Evolutionary conservation across 371 early-diverging fungal species (phyloP).

Genomic region (Mucor racemosus): DNA sequence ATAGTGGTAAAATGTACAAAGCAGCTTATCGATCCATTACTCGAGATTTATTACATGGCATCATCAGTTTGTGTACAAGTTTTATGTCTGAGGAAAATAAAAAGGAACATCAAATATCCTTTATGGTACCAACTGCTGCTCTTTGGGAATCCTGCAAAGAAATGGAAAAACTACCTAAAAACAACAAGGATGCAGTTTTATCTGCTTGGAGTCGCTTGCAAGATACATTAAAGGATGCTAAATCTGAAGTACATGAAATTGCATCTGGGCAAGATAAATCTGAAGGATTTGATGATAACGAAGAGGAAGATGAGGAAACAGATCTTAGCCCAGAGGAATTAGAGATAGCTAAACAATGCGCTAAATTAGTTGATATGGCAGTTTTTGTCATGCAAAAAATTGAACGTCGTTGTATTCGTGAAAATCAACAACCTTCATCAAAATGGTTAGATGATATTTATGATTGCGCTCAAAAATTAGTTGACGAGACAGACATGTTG

Average conservation of each 20-base stretch:
- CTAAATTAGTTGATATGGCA: constrained; percentile 40
- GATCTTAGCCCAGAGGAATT: constrained; percentile 31
- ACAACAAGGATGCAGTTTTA: constrained; percentile 42
- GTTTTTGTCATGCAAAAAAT: constrained; percentile 44
- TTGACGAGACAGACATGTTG: constrained; percentile 46
- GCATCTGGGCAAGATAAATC: constrained; percentile 38
- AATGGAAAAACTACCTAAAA: constrained; percentile 26
- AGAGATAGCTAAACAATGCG: constrained; percentile 37
- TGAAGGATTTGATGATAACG: constrained; percentile 48
- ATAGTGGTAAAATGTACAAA: constrained; percentile 31
- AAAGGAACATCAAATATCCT: constrained; percentile 13
- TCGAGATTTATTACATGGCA: constrained; percentile 30
- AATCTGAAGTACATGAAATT: constrained; percentile 42
- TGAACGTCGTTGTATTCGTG: constrained; percentile 39
- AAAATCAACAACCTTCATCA: constrained; percentile 10
- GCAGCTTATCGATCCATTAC: constrained; percentile 23
- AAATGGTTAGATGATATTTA: constrained; percentile 35
- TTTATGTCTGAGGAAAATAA: constrained; percentile 25
- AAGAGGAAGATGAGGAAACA: constrained; percentile 38
- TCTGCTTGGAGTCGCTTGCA: constrained; percentile 25
- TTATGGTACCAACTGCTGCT: constrained; percentile 51
- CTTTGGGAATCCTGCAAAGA: constrained; percentile 51
- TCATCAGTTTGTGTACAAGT: constrained; percentile 34
- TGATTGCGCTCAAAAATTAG: constrained; percentile 23
- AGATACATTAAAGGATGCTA: constrained; percentile 39